Evolutionary conservation across 2,329 filamentous ascomycete species (phyloP).

Genomic region (Leptographium galeiforme): DNA sequence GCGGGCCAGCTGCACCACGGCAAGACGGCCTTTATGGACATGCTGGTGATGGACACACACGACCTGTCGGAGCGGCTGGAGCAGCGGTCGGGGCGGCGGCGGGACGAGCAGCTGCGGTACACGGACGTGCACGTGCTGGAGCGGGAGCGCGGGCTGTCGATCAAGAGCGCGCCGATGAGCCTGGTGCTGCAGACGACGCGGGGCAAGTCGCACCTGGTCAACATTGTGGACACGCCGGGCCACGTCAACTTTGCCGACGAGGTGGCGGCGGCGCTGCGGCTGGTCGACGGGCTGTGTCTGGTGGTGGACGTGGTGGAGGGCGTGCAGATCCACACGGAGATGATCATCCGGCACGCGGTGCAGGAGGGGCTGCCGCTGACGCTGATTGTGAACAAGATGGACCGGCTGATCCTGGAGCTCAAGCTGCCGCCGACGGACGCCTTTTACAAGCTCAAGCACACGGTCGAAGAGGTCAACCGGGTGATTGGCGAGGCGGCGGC

Average conservation of each 20-base stretch:
- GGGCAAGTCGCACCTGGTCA: slow-evolving; percentile 89
- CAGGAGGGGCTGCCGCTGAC: slow-evolving; percentile 81
- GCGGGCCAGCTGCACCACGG: slow-evolving; percentile 92
- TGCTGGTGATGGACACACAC: slow-evolving; percentile 92
- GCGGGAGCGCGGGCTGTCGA: slow-evolving; percentile 75
- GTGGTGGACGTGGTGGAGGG: slow-evolving; percentile 95
- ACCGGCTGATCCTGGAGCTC: slow-evolving; percentile 83
- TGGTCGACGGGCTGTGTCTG: slow-evolving; percentile 84
- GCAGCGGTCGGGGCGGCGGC: slow-evolving; percentile 64
- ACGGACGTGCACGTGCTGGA: slow-evolving; percentile 87
- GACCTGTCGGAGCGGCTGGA: slow-evolving; percentile 69
- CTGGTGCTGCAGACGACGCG: slow-evolving; percentile 76
- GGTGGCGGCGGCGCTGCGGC: slow-evolving; percentile 71
- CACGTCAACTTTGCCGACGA: slow-evolving; percentile 99
- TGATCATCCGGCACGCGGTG: slow-evolving; percentile 92
- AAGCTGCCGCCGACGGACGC: slow-evolving; percentile 90
- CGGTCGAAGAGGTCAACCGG: slow-evolving; percentile 97
- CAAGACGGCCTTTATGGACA: slow-evolving; percentile 97
- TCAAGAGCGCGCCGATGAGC: slow-evolving; percentile 91
- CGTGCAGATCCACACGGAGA: slow-evolving; percentile 96
- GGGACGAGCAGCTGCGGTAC: slow-evolving; percentile 85
- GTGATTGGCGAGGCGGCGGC: slow-evolving; percentile 81
- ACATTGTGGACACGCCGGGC: slow-evolving; percentile 89
- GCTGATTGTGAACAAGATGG: slow-evolving; percentile 93
- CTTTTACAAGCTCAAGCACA: slow-evolving; percentile 97